Evolutionary conservation across 2,329 filamentous ascomycete genomes (phyloP).

Genomic region (Botrytis elliptica): DNA sequence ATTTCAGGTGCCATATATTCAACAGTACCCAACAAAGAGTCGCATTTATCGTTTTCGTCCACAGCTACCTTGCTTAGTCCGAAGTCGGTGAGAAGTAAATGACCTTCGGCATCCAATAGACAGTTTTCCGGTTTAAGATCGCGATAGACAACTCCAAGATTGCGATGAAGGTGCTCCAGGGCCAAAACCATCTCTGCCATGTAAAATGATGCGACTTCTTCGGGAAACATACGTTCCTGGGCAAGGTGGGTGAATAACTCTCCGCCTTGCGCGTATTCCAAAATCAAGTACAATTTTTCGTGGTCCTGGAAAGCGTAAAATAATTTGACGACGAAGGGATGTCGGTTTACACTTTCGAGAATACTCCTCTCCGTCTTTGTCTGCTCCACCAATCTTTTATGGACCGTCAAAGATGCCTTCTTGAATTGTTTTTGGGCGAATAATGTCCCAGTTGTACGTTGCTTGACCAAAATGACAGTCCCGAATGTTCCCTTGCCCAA

Average conservation of each 20-base stretch:
- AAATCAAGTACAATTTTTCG: conserved; percentile 94
- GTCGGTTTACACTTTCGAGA: conserved; percentile 90
- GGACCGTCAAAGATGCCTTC: conserved; percentile 91
- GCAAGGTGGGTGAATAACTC: conserved; percentile 95
- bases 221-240: conserved; percentile 91
- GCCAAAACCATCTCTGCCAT: conserved; percentile 98
- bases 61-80: conserved; percentile 92
- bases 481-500: conserved; percentile 96
- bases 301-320: conserved; percentile 98
- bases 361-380: conserved; percentile 96
- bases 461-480: conserved; percentile 90
- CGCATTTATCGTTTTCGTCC: conserved; percentile 68
- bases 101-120: conserved; percentile 84
- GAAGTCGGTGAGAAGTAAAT: conserved; percentile 93
- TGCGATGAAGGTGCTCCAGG: conserved; percentile 87
- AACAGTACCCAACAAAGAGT: conserved; percentile 89
- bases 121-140: conserved; percentile 98
- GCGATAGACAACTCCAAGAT: conserved; percentile 90
- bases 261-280: conserved; percentile 95
- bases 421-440: conserved; percentile 99
- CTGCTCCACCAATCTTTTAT: conserved; percentile 94
- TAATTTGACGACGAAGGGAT: conserved; percentile 96
- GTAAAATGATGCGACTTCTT: conserved; percentile 89
- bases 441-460: conserved; percentile 79
- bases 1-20: conserved; percentile 99